Percentiles rank a stretch among this genome's conserved stretches.
phyloP scores from a whole-genome alignment of 768 basidiomycete genomes.

The Floccularia luteovirens region DNA sequence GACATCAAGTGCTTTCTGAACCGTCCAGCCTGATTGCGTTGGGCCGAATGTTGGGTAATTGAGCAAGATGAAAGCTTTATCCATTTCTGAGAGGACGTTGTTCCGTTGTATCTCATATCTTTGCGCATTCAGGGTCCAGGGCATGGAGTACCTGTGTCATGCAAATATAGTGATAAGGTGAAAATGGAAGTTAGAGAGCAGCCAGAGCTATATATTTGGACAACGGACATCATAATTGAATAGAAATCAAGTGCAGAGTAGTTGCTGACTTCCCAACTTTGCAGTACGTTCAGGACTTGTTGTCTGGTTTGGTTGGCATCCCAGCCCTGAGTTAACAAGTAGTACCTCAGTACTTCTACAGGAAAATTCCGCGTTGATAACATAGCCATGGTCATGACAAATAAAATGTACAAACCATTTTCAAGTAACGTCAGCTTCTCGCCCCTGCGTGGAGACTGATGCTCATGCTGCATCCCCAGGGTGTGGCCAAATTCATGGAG shows the following conservation, averaged over 20 bases:
- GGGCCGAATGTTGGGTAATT: slow-evolving; percentile 7
- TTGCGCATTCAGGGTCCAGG: slow-evolving; percentile 5
- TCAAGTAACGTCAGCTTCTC: slow-evolving; percentile 6
- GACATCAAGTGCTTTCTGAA: slow-evolving; percentile 5
- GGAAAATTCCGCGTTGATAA: too few relatives aligned
- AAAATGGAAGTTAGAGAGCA: too few relatives aligned
- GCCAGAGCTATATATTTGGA: neutral
- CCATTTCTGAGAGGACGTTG: slow-evolving; percentile 5
- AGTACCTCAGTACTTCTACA: slow-evolving; percentile 8
- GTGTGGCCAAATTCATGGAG: slow-evolving; percentile 12
- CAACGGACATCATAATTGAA: neutral
- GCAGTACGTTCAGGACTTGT: slow-evolving; percentile 4
- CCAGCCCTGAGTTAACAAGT: slow-evolving; percentile 5
- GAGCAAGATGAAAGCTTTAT: slow-evolving; percentile 10
- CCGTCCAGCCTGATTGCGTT: neutral
- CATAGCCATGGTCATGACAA: neutral
- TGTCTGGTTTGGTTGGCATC: slow-evolving; percentile 4
- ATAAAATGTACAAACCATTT: slow-evolving; percentile 4
- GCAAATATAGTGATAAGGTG: too few relatives aligned
- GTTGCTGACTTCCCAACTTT: neutral
- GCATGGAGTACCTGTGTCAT: slow-evolving; percentile 11
- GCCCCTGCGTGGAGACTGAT: slow-evolving; percentile 6
- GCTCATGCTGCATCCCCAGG: slow-evolving; percentile 9
- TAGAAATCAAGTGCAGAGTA: neutral
- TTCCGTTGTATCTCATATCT: slow-evolving; percentile 4